phyloP scores from a whole-genome alignment of 202 grass and related monocot species.

The Setaria italica region DNA sequence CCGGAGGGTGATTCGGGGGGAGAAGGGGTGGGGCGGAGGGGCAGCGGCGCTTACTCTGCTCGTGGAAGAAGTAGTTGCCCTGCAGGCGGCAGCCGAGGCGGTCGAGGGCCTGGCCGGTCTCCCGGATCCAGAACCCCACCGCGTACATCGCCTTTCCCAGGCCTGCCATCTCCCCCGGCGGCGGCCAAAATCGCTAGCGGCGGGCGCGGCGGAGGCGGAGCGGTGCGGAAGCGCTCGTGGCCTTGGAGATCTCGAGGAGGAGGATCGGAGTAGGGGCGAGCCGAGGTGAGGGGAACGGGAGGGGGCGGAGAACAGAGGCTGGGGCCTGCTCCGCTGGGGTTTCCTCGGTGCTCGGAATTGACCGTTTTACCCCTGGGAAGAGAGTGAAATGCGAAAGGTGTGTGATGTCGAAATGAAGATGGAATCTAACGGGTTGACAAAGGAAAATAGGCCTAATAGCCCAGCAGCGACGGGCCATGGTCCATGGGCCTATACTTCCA shows the following conservation, averaged over 20 bases:
- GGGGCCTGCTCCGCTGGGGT: slow-evolving; percentile 26
- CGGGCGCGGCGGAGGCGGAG: slow-evolving; percentile 4
- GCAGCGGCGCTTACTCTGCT: slow-evolving; percentile 66
- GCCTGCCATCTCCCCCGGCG: slow-evolving; percentile 52
- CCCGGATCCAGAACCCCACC: slow-evolving; percentile 89
- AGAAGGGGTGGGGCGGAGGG: neutral
- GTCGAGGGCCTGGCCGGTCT: slow-evolving; percentile 86
- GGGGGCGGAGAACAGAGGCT: neutral
- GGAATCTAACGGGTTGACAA: neutral
- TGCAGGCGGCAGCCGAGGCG: slow-evolving; percentile 87
- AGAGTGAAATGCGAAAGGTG: neutral
- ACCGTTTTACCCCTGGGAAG: slow-evolving; percentile 21
- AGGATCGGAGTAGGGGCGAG: neutral
- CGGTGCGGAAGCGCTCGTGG: slow-evolving; percentile 28
- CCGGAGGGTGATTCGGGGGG: neutral
- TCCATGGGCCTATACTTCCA: neutral
- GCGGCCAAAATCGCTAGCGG: slow-evolving; percentile 18
- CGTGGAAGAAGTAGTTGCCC: slow-evolving; percentile 85
- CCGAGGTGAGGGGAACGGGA: slow-evolving; percentile 5
- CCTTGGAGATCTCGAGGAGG: slow-evolving; percentile 57
- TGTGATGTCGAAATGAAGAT: neutral
- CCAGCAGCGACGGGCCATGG: too few species aligned
- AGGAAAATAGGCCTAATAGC: neutral
- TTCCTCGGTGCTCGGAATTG: slow-evolving; percentile 24
- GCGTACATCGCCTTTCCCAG: slow-evolving; percentile 81